These are phyloP conservation scores for Erysimum pusillum DNA, from an alignment of 441 rosid genomes.

Conservation along the genomic window DNA sequence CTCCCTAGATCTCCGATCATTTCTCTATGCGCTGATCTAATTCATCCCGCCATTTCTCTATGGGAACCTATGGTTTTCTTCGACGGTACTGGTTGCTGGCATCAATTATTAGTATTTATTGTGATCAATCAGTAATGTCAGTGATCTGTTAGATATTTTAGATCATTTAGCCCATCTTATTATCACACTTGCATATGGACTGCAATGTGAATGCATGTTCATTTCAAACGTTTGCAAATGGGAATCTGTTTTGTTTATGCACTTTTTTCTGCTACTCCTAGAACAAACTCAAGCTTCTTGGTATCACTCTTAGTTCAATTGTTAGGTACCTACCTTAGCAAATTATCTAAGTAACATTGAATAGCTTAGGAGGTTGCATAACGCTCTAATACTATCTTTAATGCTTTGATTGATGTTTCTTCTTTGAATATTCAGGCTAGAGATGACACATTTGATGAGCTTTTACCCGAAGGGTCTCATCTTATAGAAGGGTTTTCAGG, in stretches of 20 bases:
- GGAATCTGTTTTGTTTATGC: background rate
- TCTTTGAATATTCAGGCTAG: conserved; percentile 61
- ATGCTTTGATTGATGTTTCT: conserved; percentile 31
- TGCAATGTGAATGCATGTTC: background rate
- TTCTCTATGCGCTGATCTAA: too few relatives aligned
- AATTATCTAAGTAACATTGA: background rate
- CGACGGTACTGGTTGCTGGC: background rate
- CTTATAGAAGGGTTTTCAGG: conserved; percentile 75
- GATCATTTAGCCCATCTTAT: background rate
- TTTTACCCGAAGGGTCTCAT: conserved; percentile 59
- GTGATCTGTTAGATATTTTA: background rate
- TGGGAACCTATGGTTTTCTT: background rate
- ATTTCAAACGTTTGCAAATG: background rate
- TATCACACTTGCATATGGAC: background rate
- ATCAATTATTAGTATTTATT: background rate
- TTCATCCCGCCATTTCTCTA: too few relatives aligned
- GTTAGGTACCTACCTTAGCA: background rate
- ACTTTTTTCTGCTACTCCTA: background rate
- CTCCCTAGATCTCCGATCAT: too few relatives aligned
- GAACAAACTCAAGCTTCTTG: conserved; percentile 3
- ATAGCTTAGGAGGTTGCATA: conserved; percentile 12
- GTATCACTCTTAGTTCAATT: background rate
- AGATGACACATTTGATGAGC: conserved; percentile 63
- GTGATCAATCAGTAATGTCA: background rate
- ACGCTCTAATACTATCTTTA: conserved; percentile 7